Percentiles rank a stretch among this genome's conserved stretches.
Evolutionary conservation across 495 filamentous ascomycete genomes (phyloP).

Genomic region (Cetradonia linearis): DNA sequence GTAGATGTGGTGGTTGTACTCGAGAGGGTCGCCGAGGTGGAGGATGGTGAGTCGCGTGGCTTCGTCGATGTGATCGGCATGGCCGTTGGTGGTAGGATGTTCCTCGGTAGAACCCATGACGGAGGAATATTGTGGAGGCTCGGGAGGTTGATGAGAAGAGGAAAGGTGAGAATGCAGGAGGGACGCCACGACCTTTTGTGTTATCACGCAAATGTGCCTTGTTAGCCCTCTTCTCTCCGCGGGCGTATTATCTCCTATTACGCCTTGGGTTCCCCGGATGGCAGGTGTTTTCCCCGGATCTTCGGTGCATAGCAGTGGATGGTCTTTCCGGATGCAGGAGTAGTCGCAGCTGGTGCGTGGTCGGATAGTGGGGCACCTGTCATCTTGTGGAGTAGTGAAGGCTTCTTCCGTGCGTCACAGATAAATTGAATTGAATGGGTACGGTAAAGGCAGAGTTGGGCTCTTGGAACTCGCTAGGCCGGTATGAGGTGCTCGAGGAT

Average conservation of each 20-base stretch:
- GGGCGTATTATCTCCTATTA: slow-evolving; percentile 1
- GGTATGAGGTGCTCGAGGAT: neutral
- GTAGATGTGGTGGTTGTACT: slow-evolving; percentile 53
- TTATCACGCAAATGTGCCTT: neutral
- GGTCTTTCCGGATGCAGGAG: neutral
- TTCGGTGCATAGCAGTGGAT: slow-evolving; percentile 1
- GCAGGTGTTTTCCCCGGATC: slow-evolving; percentile 10
- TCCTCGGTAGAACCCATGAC: neutral
- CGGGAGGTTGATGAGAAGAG: neutral
- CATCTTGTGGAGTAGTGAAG: slow-evolving; percentile 4
- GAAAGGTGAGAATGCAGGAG: neutral
- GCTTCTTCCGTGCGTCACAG: neutral
- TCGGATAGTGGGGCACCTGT: slow-evolving; percentile 9
- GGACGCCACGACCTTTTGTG: neutral
- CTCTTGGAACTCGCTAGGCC: neutral
- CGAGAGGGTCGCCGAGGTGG: slow-evolving; percentile 59
- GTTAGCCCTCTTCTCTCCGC: slow-evolving; percentile 3
- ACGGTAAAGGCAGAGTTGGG: slow-evolving; percentile 1
- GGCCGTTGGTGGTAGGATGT: slow-evolving; percentile 5
- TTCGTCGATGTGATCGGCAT: neutral
- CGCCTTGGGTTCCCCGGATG: slow-evolving; percentile 5
- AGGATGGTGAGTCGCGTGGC: slow-evolving; percentile 41
- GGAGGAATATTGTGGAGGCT: neutral
- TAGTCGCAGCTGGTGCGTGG: neutral
- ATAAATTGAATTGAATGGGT: neutral